Evolutionary conservation across 495 filamentous ascomycete species (phyloP), one percentile per base, ranked within the genome.

Genomic region (Lentithecium fluviatile): DNA sequence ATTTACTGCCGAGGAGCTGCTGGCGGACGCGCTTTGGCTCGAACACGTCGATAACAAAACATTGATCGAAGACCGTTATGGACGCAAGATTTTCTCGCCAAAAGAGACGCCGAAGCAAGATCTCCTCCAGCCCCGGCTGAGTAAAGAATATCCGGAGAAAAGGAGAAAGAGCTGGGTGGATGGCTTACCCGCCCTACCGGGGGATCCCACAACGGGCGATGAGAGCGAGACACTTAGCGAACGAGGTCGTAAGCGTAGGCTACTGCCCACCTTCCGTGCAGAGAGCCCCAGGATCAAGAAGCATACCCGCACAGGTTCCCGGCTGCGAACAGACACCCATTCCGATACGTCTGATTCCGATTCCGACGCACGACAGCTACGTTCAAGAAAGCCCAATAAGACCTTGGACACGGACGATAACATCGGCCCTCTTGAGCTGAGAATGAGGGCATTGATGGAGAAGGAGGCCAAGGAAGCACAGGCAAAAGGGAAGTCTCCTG

Each of bases 11-110:
- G 84, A 85, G 45, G 91, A 96, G 63, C 80, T 95, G 66, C 74
- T 97, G 20, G 89, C 90, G 1, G 92, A 97, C 74, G 78, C 85
- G 11, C 86, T 88, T 58, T 97, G 92, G 92, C 76, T 91, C 43
- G 88, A 95, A 70, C 85, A 90, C 58, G 82, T 78, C 21, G 75
- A 82, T 50, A 88, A 96, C 69, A 91, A 90, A 68, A 80, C 75
- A 47, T 77, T 88, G 11, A 83, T 95, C 23, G 86, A 93, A 60
- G 86, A 92, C 71, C 82, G 80, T 21, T 76, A 86, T 65, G 90
- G 89, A 52, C 78, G 82, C 11, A 83, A 81, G 43, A 79, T 95
- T 6, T 92, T 90, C 69, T 78, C 85, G 1, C 34, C 54, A 12
- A 52, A 52, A 21, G 51, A 63, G 32, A 63, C 66, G 2, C 26